A percentile compares a stretch with the other conserved stretches of the same genome.
phyloP scores from a whole-genome alignment of 1,284 basidiomycete genomes.

The Porogramme epimiltina region DNA sequence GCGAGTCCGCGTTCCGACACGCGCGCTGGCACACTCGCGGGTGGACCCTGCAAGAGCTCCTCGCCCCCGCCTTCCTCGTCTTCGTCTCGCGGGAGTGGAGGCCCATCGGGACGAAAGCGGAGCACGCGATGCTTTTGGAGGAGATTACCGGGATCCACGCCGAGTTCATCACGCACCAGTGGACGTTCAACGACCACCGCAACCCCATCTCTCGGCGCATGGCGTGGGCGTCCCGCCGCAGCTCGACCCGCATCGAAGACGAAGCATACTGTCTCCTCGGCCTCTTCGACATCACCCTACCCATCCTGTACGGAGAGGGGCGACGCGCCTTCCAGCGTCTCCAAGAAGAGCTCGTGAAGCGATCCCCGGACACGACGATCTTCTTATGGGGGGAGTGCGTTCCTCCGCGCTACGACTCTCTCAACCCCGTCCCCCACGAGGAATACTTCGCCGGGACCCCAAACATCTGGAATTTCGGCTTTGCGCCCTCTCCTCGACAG shows the following conservation, averaged over 20 bases:
- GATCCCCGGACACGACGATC: neutral
- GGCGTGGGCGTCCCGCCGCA: slow-evolving; percentile 1
- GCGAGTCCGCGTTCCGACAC: neutral
- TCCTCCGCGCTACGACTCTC: too few species aligned
- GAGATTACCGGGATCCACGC: neutral
- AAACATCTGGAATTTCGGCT: too few species aligned
- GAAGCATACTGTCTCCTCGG: neutral
- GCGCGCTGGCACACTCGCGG: slow-evolving; percentile 1
- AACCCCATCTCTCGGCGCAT: neutral
- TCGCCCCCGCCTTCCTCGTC: neutral
- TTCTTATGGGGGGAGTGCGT: too few species aligned
- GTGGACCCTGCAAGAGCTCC: slow-evolving; percentile 7
- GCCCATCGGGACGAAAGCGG: neutral
- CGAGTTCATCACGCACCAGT: neutral
- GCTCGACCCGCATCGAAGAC: neutral
- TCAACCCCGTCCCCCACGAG: too few species aligned
- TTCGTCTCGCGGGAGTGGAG: slow-evolving; percentile 2
- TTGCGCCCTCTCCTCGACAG: too few species aligned
- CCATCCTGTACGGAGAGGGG: neutral
- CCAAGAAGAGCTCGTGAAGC: neutral
- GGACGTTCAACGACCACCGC: neutral
- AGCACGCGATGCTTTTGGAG: neutral
- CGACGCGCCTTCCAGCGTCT: neutral
- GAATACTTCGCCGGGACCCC: too few species aligned
- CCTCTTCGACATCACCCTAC: neutral